Percentiles rank a stretch among this genome's conserved stretches.
Conservation (phyloP, 495 filamentous ascomycete genomes). For the Massariosphaeria phaeospora region DNA sequence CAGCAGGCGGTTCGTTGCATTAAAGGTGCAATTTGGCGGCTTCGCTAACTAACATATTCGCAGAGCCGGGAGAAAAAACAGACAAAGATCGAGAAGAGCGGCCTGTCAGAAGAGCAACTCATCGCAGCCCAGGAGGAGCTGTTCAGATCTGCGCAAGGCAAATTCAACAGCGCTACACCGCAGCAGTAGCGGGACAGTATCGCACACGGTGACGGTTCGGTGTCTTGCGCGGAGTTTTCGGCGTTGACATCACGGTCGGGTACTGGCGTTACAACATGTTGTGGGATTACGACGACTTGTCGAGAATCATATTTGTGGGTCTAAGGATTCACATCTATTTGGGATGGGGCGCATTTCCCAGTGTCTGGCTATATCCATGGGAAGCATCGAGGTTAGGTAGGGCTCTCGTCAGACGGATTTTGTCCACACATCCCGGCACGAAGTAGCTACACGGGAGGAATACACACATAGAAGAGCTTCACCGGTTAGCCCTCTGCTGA, state of each 20-base stretch:
- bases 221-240: conserved; percentile 7
- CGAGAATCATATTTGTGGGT: too few relatives aligned
- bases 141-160: conserved; percentile 75
- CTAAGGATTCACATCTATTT: too few relatives aligned
- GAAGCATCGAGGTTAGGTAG: too few relatives aligned
- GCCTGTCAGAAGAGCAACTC: conserved; percentile 82
- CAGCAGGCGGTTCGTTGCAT: conserved; percentile 68
- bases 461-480: too few relatives aligned
- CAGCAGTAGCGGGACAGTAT: background rate
- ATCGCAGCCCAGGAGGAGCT: conserved; percentile 83
- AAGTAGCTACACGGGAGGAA: too few relatives aligned
- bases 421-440: too few relatives aligned
- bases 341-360: too few relatives aligned
- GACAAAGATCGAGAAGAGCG: conserved; percentile 92
- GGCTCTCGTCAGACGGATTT: too few relatives aligned
- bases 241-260: background rate
- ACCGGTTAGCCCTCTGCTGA: too few relatives aligned
- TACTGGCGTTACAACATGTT: background rate
- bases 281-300: too few relatives aligned
- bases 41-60: conserved; percentile 14
- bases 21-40: background rate
- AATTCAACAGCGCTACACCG: conserved; percentile 53
- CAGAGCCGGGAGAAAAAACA: conserved; percentile 94
- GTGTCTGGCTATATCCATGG: too few relatives aligned
- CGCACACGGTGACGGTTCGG: background rate